These are phyloP conservation scores for Exsudoporus frostii DNA, from an alignment of 768 basidiomycete species.

Conservation along the genomic window DNA sequence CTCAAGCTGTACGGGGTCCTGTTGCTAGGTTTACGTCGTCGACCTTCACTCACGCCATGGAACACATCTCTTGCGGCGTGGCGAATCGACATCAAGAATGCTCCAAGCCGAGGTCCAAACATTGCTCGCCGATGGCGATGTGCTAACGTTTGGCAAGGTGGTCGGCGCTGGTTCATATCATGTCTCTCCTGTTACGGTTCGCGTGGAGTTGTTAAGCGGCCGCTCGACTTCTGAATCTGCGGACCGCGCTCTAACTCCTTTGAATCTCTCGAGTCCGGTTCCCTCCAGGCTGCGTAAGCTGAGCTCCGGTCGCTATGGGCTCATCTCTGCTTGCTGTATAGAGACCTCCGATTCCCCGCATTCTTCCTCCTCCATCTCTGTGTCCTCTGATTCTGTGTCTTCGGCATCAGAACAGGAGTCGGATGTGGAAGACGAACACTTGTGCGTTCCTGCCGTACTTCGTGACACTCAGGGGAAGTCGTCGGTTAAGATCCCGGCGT, in stretches of 20 bases:
- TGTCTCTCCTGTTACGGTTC: slow-evolving; percentile 61
- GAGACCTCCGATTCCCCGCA: slow-evolving; percentile 27
- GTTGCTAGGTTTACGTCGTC: slow-evolving; percentile 57
- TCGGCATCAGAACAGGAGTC: slow-evolving; percentile 42
- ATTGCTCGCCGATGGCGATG: slow-evolving; percentile 61
- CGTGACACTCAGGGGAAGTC: slow-evolving; percentile 14
- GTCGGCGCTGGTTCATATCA: slow-evolving; percentile 60
- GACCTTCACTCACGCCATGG: slow-evolving; percentile 78
- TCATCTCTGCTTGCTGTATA: slow-evolving; percentile 36
- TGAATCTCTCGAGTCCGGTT: slow-evolving; percentile 31
- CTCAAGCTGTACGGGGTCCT: slow-evolving; percentile 8
- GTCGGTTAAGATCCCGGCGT: slow-evolving; percentile 31
- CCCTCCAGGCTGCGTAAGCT: slow-evolving; percentile 30
- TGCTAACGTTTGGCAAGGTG: slow-evolving; percentile 73
- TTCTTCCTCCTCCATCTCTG: slow-evolving; percentile 41
- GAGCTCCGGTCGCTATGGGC: slow-evolving; percentile 61
- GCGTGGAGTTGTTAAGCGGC: slow-evolving; percentile 49
- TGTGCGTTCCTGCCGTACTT: slow-evolving; percentile 12
- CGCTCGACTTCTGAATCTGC: slow-evolving; percentile 14
- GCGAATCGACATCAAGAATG: slow-evolving; percentile 45
- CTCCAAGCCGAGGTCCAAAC: slow-evolving; percentile 56
- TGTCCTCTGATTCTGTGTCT: slow-evolving; percentile 34
- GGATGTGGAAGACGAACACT: slow-evolving; percentile 50
- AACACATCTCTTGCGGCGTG: slow-evolving; percentile 58
- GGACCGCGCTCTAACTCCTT: slow-evolving; percentile 1